Evolutionary conservation across 2,329 filamentous ascomycete species (phyloP).

Genomic region (Colletotrichum caudatum): DNA sequence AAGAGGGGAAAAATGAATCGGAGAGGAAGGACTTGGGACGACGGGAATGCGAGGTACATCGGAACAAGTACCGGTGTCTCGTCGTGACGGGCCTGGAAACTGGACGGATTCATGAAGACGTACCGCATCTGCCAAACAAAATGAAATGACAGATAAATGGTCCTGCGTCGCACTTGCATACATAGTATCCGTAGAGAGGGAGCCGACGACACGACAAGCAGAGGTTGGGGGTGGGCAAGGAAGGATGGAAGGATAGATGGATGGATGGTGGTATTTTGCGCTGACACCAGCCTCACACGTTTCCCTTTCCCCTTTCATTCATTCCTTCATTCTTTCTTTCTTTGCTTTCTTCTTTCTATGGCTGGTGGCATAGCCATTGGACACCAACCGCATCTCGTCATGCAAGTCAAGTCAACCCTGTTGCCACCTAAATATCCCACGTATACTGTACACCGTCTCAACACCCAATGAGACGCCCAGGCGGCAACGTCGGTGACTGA

Average conservation of each 20-base stretch:
- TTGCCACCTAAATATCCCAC: neutral
- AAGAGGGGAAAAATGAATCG: neutral
- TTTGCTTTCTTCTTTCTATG: neutral
- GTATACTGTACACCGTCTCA: neutral
- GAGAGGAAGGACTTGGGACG: neutral
- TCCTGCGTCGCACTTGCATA: neutral
- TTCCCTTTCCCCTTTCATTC: neutral
- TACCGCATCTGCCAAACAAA: neutral
- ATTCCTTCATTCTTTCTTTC: neutral
- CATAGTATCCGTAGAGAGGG: neutral
- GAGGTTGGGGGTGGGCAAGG: neutral
- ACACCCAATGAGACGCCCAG: neutral
- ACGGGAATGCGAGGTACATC: neutral
- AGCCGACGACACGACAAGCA: neutral
- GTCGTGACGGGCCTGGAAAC: neutral
- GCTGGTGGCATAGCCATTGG: neutral
- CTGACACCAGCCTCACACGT: conserved; percentile 10
- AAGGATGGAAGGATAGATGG: neutral
- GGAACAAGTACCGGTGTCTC: neutral
- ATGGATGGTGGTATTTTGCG: neutral
- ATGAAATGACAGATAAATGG: neutral
- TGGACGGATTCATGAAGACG: neutral
- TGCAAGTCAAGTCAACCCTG: neutral
- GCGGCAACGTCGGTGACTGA: neutral
- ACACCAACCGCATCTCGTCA: neutral